Base-by-base conservation (phyloP, 2,329 filamentous ascomycete genomes). In the Epichloe gansuensis region DNA sequence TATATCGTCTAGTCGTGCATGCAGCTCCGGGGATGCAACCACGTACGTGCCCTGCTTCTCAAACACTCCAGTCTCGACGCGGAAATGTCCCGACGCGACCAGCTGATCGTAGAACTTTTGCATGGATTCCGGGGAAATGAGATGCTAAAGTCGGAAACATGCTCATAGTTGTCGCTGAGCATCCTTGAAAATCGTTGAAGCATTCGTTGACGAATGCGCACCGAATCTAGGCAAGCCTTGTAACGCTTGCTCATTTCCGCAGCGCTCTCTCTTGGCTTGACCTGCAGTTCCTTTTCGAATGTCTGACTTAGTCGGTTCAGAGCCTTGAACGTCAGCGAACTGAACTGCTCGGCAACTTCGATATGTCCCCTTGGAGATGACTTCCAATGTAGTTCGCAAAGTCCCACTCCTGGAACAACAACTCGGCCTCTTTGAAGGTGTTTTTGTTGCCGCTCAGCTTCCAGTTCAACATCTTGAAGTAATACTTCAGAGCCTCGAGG, bases 381-480 rank as follows among this genome's bases (percentile, higher is more conserved):
- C 88, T 82, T 28, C 91, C 93, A 53, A 98, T 88, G 61, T 91
- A 84, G 63, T 97, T 97, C 51, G 88, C 94, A 63, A 97, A 97
- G 53, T 90, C 89, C 93, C 93, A 98, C 69, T 98, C 93, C 62
- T 95, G 90, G 65, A 96, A 94, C 47, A 98, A 73, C 58, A 98
- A 86, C 73, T 98, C 93, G 6, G 93, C 93, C 68, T 98, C 93
- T 65, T 97, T 97, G 78, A 98, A 98, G 0, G 91, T 96, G 70
- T 97, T 98, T 68, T 96, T 97, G 74, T 97, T 97, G 52, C 90
- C 88, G 61, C 87, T 91, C 51, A 98, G 75, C 68, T 97, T 97
- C 89, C 91, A 97, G 65, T 97, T 96, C 45, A 98, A 75, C 80
- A 98, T 91, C 67, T 91, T 93, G 77, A 98, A 98, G 70, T 98